Base-by-base conservation (phyloP, 2,329 filamentous ascomycete species). In the Neofusicoccum ribis region DNA sequence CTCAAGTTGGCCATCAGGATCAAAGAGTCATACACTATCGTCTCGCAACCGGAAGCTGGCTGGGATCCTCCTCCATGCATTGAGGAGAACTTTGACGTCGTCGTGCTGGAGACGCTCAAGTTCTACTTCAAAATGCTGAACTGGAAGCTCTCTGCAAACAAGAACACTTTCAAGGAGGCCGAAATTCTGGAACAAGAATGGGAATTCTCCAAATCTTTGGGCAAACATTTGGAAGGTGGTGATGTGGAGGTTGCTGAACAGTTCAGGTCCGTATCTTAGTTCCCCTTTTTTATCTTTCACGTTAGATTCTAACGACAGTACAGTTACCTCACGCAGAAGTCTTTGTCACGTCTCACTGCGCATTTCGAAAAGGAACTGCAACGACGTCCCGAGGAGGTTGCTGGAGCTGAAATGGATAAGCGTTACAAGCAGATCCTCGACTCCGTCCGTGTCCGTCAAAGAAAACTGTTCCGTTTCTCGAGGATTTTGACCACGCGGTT, bases 121-220 rank as follows among this genome's bases (percentile, higher is more conserved):
- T 98, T 97, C 77, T 99, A 99, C 79, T 99, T 99, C 84, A 95
- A 94, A 77, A 93, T 99, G 86, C 83, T 99, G 50, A 97, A 98
- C 75, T 98, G 93, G 92, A 98, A 98, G 78, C 83, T 99, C 62
- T 93, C 91, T 71, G 92, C 93, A 64, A 98, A 98, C 82, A 98
- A 97, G 77, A 99, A 98, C 79, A 97, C 93, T 0, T 99, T 99
- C 85, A 98, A 98, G 75, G 95, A 99, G 77, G 95, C 95, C 6
- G 95, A 99, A 82, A 90, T 99, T 69, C 81, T 99, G 54, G 96
- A 97, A 75, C 93, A 97, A 72, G 95, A 99, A 78, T 99, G 95
- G 95, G 92, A 93, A 65, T 98, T 98, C 73, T 96, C 91, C 62
- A 98, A 98, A 73, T 89, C 93, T 71, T 92, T 99, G 65, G 95